phyloP scores from a whole-genome alignment of 768 basidiomycete species.

The Phallus indusiatus region DNA sequence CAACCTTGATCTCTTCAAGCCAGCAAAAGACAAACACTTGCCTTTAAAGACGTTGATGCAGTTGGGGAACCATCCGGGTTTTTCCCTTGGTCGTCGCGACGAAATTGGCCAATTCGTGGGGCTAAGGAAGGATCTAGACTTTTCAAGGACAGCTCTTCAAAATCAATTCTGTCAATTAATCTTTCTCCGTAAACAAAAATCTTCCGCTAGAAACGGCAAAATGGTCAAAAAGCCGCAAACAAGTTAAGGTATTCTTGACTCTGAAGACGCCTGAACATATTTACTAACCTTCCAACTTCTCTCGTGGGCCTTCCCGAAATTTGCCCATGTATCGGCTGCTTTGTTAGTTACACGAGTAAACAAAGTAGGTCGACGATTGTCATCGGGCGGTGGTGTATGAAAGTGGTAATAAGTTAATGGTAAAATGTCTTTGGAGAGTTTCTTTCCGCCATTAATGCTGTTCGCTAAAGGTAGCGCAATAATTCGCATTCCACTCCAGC shows the following conservation, averaged over 20 bases:
- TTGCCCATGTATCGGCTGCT: constrained; percentile 49
- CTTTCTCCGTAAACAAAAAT: constrained; percentile 57
- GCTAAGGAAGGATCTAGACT: constrained; percentile 61
- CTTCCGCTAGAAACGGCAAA: constrained; percentile 36
- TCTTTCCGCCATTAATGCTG: constrained; percentile 10
- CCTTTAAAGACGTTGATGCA: not conserved
- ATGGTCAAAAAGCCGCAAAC: not conserved
- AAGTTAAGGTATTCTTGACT: constrained; percentile 8
- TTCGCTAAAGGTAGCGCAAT: constrained; percentile 14
- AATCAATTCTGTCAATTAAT: constrained; percentile 62
- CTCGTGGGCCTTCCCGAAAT: constrained; percentile 54
- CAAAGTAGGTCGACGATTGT: constrained; percentile 29
- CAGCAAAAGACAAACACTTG: not conserved
- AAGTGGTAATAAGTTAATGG: constrained; percentile 17
- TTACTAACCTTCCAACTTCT: constrained; percentile 61
- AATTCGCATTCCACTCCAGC: constrained; percentile 12
- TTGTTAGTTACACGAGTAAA: constrained; percentile 43
- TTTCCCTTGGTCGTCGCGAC: not conserved
- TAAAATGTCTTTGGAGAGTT: constrained; percentile 28
- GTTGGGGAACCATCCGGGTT: not conserved
- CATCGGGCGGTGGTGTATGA: constrained; percentile 19
- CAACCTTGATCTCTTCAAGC: not conserved
- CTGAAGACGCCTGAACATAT: not conserved
- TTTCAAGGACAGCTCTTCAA: constrained; percentile 72
- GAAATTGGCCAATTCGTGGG: constrained; percentile 29